phyloP scores from a whole-genome alignment of 2,329 filamentous ascomycete species.

The Mariannaea sp. region DNA sequence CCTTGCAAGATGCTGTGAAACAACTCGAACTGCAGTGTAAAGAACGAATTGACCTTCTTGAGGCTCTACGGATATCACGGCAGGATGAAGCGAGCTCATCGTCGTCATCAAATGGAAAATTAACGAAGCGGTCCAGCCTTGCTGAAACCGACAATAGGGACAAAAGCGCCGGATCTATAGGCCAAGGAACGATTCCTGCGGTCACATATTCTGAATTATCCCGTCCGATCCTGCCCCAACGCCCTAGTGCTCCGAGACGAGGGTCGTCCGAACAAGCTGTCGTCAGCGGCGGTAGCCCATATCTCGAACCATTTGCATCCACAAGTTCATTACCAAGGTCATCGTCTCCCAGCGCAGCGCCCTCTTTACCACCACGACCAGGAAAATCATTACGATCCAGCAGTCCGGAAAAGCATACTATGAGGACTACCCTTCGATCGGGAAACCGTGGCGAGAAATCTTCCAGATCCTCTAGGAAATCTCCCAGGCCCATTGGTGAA shows the following conservation, averaged over 20 bases:
- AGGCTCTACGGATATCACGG: slow-evolving; percentile 74
- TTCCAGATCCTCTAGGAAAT: slow-evolving; percentile 46
- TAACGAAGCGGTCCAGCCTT: slow-evolving; percentile 29
- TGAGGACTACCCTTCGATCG: slow-evolving; percentile 65
- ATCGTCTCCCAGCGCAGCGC: slow-evolving; percentile 36
- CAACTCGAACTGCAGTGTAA: slow-evolving; percentile 90
- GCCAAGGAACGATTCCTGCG: slow-evolving; percentile 79
- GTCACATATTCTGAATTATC: slow-evolving; percentile 81
- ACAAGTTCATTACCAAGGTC: slow-evolving; percentile 35
- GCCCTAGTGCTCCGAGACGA: slow-evolving; percentile 61
- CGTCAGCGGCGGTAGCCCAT: slow-evolving; percentile 40
- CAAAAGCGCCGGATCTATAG: slow-evolving; percentile 71
- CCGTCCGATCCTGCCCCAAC: slow-evolving; percentile 63
- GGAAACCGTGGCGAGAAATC: slow-evolving; percentile 51
- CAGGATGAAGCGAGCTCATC: slow-evolving; percentile 41
- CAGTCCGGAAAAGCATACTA: slow-evolving; percentile 64
- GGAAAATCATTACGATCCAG: slow-evolving; percentile 53
- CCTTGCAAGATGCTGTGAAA: slow-evolving; percentile 78
- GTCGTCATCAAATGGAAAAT: slow-evolving; percentile 29
- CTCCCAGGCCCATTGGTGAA: slow-evolving; percentile 51
- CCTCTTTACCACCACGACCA: slow-evolving; percentile 39
- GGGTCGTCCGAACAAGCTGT: slow-evolving; percentile 56
- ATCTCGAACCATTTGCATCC: slow-evolving; percentile 21
- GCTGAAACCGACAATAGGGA: slow-evolving; percentile 28
- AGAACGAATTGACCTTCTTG: slow-evolving; percentile 86